Evolutionary conservation across 176 grass and related monocot species (phyloP).

Genomic region (Thalia dealbata): DNA sequence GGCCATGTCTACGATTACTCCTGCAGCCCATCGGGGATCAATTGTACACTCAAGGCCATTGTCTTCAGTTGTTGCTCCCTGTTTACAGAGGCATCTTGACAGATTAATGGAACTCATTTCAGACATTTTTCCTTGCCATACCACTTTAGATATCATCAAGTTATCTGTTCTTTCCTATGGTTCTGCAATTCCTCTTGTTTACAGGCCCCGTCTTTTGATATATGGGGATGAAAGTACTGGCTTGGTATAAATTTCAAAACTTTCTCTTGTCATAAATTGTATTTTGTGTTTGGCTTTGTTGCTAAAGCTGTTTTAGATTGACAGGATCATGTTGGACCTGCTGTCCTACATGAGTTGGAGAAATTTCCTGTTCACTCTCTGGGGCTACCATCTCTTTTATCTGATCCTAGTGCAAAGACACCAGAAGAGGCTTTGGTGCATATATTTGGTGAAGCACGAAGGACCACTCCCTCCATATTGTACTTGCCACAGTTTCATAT

Average conservation of each 20-base stretch:
- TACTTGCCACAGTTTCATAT: constrained; percentile 98
- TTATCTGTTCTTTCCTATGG: constrained; percentile 57
- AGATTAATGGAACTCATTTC: constrained; percentile 74
- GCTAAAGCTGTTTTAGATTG: constrained; percentile 37
- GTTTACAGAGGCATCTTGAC: constrained; percentile 72
- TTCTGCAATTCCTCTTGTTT: constrained; percentile 81
- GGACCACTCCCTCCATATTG: constrained; percentile 88
- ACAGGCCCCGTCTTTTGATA: constrained; percentile 88
- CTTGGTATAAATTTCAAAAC: constrained; percentile 44
- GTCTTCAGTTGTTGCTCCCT: constrained; percentile 64
- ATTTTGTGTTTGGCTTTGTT: constrained; percentile 8
- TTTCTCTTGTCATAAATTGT: constrained; percentile 15
- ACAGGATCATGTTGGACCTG: constrained; percentile 97
- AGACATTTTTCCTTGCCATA: constrained; percentile 78
- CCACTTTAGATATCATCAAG: constrained; percentile 52
- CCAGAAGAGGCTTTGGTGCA: constrained; percentile 99
- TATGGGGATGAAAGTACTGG: constrained; percentile 70
- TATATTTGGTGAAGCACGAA: constrained; percentile 98
- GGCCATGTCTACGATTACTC: constrained; percentile 97
- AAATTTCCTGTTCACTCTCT: constrained; percentile 96
- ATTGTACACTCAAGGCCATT: constrained; percentile 88
- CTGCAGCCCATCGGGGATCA: constrained; percentile 81
- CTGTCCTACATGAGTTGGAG: constrained; percentile 95
- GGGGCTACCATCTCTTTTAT: constrained; percentile 92
- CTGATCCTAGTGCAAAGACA: constrained; percentile 96